Conservation (phyloP, 352 stramenopile species). For the Pythium myriotylum region DNA sequence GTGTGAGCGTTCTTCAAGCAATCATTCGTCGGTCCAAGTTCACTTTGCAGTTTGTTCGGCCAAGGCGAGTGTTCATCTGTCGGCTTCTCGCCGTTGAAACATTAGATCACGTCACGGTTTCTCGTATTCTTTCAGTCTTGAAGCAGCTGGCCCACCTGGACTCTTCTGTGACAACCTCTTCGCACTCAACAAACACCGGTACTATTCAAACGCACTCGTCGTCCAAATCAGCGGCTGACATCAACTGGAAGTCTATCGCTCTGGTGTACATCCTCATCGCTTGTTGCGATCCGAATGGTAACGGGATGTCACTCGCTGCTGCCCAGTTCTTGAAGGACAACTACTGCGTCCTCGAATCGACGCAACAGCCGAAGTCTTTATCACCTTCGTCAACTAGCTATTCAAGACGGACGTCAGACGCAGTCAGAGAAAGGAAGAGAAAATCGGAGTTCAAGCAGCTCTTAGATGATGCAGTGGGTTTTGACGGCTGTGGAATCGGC, state of each 20-base stretch:
- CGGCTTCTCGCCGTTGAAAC: slow-evolving; percentile 72
- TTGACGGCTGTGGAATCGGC: slow-evolving; percentile 70
- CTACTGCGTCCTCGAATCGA: slow-evolving; percentile 19
- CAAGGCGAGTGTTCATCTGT: slow-evolving; percentile 74
- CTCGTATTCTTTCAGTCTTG: slow-evolving; percentile 59
- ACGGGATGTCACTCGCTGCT: slow-evolving; percentile 69
- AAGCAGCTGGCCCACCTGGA: slow-evolving; percentile 67
- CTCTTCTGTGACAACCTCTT: slow-evolving; percentile 6
- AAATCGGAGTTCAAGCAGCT: slow-evolving; percentile 60
- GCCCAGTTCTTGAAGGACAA: slow-evolving; percentile 80
- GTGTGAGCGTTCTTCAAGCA: slow-evolving; percentile 67
- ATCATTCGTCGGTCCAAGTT: slow-evolving; percentile 76
- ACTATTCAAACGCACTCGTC: neutral
- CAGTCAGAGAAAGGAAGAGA: slow-evolving; percentile 18
- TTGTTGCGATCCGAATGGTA: slow-evolving; percentile 77
- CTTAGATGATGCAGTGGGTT: slow-evolving; percentile 71
- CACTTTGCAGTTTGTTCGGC: slow-evolving; percentile 58
- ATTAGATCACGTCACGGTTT: slow-evolving; percentile 74
- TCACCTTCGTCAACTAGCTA: slow-evolving; percentile 2
- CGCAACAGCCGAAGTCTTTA: slow-evolving; percentile 1
- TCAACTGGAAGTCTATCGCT: slow-evolving; percentile 73
- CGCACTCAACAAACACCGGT: slow-evolving; percentile 3
- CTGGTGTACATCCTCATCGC: slow-evolving; percentile 73
- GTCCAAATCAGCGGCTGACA: slow-evolving; percentile 41
- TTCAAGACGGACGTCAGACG: slow-evolving; percentile 6